A percentile compares a stretch with the other conserved stretches of the same genome.
phyloP scores from a whole-genome alignment of 306 rosid species.

The Astragalus membranaceus region DNA sequence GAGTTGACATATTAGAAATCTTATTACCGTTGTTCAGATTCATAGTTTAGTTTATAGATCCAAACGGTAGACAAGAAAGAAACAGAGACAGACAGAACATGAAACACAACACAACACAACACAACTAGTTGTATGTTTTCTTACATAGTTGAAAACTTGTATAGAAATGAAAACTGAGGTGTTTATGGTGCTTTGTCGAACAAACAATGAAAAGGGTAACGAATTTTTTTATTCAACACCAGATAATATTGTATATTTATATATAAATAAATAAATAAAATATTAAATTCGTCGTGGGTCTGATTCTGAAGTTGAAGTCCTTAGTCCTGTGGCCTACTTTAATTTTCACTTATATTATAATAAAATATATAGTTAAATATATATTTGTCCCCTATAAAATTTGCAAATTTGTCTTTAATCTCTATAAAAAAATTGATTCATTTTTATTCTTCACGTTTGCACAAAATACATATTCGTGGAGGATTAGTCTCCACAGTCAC shows the following conservation, averaged over 20 bases:
- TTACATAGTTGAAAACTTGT: constrained; percentile 28
- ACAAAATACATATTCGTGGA: too few species aligned
- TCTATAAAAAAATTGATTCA: too few species aligned
- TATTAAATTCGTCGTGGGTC: constrained; percentile 1
- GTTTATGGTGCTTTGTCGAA: constrained; percentile 11
- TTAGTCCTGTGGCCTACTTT: not conserved
- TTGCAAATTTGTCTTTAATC: too few species aligned
- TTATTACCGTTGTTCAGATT: constrained; percentile 42
- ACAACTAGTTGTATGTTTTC: not conserved
- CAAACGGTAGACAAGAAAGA: constrained; percentile 17
- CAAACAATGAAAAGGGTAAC: constrained; percentile 5
- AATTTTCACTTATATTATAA: not conserved
- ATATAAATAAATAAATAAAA: not conserved
- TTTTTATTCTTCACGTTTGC: too few species aligned
- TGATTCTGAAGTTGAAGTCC: constrained; percentile 16
- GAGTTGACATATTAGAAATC: constrained; percentile 53
- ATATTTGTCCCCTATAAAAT: too few species aligned
- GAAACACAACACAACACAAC: not conserved
- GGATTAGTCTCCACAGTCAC: too few species aligned
- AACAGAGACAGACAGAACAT: not conserved
- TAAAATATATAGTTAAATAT: too few species aligned
- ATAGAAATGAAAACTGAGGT: constrained; percentile 10
- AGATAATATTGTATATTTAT: constrained; percentile 14
- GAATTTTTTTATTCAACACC: not conserved
- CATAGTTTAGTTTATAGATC: constrained; percentile 30